Conservation (phyloP, 768 basidiomycete genomes). For the Chlorophyllum brunneum region DNA sequence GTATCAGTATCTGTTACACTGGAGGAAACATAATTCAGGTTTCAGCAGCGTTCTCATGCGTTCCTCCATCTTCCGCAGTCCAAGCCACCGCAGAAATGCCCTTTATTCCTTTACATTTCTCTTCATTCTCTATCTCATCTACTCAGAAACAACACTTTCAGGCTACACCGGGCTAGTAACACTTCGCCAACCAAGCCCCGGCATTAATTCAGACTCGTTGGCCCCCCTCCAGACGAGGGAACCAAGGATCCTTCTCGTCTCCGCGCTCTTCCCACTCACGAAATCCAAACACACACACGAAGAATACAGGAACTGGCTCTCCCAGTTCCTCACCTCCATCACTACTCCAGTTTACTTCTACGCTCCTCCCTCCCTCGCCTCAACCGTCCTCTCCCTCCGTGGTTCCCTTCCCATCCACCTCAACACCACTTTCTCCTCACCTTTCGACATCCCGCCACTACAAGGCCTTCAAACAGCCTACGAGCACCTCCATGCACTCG, state of each 20-base stretch:
- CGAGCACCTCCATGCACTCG: slow-evolving; percentile 36
- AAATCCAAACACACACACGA: slow-evolving; percentile 44
- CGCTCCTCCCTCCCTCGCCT: slow-evolving; percentile 36
- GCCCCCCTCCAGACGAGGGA: background rate
- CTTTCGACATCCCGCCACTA: slow-evolving; percentile 48
- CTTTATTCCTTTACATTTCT: background rate
- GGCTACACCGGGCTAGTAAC: background rate
- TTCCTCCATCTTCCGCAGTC: background rate
- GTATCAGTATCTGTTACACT: no score
- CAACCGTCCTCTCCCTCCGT: slow-evolving; percentile 27
- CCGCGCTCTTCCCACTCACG: slow-evolving; percentile 49
- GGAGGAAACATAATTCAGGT: background rate
- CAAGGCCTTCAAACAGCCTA: slow-evolving; percentile 29
- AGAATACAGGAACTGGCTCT: slow-evolving; percentile 44
- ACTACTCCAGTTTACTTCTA: slow-evolving; percentile 54
- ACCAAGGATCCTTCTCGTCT: slow-evolving; percentile 43
- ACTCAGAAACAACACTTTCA: background rate
- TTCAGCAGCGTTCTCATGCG: background rate
- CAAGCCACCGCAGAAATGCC: background rate
- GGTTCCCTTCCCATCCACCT: slow-evolving; percentile 32
- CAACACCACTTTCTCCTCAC: slow-evolving; percentile 41
- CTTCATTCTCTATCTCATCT: background rate
- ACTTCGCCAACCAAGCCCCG: background rate
- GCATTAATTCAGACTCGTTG: background rate
- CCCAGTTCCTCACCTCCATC: slow-evolving; percentile 38